Percentiles rank a stretch among this genome's conserved stretches.
These are phyloP conservation scores for Colletotrichum tropicale DNA, from an alignment of 2,329 filamentous ascomycete genomes.

Conservation along the genomic window DNA sequence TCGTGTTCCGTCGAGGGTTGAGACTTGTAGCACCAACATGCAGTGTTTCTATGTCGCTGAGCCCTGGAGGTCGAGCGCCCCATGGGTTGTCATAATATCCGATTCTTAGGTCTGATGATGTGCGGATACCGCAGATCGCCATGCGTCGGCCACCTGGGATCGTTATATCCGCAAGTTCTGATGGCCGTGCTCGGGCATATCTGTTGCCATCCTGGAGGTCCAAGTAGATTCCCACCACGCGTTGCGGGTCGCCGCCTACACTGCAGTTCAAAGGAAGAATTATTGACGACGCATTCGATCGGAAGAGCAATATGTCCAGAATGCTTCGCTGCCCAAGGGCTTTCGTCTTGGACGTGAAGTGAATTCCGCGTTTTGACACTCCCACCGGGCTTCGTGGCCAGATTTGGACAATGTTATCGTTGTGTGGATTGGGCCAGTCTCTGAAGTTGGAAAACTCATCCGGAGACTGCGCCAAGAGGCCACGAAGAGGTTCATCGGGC, in stretches of 20 bases:
- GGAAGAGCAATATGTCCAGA: not conserved
- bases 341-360: not conserved
- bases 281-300: not conserved
- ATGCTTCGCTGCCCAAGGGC: not conserved
- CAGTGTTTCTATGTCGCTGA: not conserved
- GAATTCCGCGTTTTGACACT: not conserved
- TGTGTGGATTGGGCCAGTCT: not conserved
- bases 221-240: not conserved
- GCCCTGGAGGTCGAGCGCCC: not conserved
- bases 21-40: not conserved
- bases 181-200: not conserved
- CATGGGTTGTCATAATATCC: not conserved
- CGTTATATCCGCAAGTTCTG: not conserved
- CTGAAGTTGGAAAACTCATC: slow-evolving; percentile 1
- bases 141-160: not conserved
- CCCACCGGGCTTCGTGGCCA: not conserved
- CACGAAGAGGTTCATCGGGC: not conserved
- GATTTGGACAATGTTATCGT: not conserved
- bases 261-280: not conserved
- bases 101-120: not conserved
- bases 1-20: not conserved
- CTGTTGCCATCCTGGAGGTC: not conserved
- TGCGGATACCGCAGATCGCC: not conserved
- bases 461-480: not conserved
- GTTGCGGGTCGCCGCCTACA: not conserved